These are phyloP conservation scores for Botrytis galanthina DNA, from an alignment of 2,329 filamentous ascomycete genomes.

Conservation along the genomic window DNA sequence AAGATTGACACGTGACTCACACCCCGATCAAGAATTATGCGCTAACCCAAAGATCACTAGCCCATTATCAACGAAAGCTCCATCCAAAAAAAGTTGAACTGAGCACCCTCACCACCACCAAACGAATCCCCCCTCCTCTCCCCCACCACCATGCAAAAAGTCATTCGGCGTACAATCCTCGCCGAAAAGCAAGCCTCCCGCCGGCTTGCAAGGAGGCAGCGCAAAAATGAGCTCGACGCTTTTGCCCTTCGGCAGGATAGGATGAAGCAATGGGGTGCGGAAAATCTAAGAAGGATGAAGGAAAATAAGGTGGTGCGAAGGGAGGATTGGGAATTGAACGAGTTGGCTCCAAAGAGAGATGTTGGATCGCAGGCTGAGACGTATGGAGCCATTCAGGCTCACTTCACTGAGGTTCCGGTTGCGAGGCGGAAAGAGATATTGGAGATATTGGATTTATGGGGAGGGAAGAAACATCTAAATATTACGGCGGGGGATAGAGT, in stretches of 20 bases:
- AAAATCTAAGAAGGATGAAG: conserved; percentile 39
- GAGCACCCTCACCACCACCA: conserved; percentile 7
- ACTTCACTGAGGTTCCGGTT: conserved; percentile 37
- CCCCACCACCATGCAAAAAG: conserved; percentile 61
- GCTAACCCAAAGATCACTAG: conserved; percentile 11
- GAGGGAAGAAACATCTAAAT: conserved; percentile 52
- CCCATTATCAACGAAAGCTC: conserved; percentile 17
- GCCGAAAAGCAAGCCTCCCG: conserved; percentile 63
- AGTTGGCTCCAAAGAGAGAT: conserved; percentile 74
- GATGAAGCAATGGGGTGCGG: neutral
- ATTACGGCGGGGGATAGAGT: conserved; percentile 73
- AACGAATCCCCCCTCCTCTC: conserved; percentile 14
- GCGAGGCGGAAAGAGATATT: conserved; percentile 30
- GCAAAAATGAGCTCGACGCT: conserved; percentile 29
- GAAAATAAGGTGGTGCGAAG: conserved; percentile 56
- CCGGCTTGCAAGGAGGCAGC: conserved; percentile 42
- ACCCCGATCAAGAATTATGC: neutral
- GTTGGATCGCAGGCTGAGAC: conserved; percentile 55
- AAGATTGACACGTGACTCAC: neutral
- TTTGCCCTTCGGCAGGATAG: neutral
- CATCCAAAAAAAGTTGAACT: conserved; percentile 23
- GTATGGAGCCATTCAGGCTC: conserved; percentile 55
- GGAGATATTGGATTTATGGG: conserved; percentile 39
- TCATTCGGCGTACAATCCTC: conserved; percentile 63
- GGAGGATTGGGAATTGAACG: conserved; percentile 77